phyloP scores from a whole-genome alignment of 2,329 filamentous ascomycete genomes.

The Lasiodiplodia sp. region DNA sequence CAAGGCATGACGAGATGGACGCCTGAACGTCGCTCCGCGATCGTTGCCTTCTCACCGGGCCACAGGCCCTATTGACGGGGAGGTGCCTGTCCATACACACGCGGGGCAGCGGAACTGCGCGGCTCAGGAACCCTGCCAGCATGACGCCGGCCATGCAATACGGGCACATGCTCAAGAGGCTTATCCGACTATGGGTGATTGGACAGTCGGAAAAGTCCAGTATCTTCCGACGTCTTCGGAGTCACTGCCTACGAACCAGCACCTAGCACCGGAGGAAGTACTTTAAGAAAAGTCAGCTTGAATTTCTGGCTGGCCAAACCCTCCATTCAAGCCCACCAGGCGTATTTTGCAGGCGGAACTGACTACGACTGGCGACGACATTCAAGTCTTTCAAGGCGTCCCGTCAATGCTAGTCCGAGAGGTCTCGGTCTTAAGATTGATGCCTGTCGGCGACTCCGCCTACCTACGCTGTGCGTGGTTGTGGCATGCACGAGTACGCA shows the following conservation, averaged over 20 bases:
- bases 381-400: constrained; percentile 11
- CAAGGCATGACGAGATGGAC: constrained; percentile 18
- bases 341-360: constrained; percentile 1
- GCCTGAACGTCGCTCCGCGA: neutral
- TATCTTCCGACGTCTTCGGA: neutral
- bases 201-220: constrained; percentile 8
- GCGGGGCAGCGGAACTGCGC: constrained; percentile 25
- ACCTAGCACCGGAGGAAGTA: neutral
- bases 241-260: neutral
- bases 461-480: neutral
- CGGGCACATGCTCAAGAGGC: neutral
- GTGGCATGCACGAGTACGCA: neutral
- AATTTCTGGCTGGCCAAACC: neutral
- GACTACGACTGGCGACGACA: neutral
- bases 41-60: neutral
- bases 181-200: constrained; percentile 22
- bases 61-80: constrained; percentile 1
- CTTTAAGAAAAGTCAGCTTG: neutral
- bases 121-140: constrained; percentile 17
- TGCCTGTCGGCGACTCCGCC: constrained; percentile 4
- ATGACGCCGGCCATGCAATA: constrained; percentile 3
- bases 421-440: constrained; percentile 11
- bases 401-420: neutral
- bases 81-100: constrained; percentile 13
- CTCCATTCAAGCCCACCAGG: neutral